phyloP scores from a whole-genome alignment of 2,329 filamentous ascomycete species.

The Tolypocladium guangdongense region DNA sequence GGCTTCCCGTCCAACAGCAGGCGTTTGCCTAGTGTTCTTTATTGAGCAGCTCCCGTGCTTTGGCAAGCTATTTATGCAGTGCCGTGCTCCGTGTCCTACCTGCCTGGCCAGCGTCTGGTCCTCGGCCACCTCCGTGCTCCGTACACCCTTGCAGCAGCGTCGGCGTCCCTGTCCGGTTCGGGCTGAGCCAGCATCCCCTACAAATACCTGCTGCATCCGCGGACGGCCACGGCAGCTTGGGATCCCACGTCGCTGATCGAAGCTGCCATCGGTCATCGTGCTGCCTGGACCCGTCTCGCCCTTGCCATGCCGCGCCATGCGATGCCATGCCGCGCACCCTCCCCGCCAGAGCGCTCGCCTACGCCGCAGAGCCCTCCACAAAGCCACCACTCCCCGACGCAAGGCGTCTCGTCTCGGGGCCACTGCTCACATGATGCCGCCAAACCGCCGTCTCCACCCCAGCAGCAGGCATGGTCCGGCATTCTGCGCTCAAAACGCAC shows the following conservation, averaged over 20 bases:
- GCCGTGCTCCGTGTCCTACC: neutral
- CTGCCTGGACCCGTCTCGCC: neutral
- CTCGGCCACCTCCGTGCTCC: neutral
- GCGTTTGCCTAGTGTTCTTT: neutral
- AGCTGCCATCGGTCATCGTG: neutral
- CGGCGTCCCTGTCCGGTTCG: neutral
- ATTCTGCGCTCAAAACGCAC: neutral
- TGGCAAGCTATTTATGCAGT: neutral
- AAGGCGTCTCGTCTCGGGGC: neutral
- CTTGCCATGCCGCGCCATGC: neutral
- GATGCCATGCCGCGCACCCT: neutral
- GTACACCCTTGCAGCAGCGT: neutral
- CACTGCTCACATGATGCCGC: neutral
- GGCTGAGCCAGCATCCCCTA: neutral
- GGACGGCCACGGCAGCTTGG: neutral
- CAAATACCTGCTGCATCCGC: neutral
- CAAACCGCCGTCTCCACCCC: neutral
- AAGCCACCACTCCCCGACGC: neutral
- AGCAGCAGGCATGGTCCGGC: neutral
- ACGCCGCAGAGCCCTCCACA: neutral
- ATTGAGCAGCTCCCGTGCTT: neutral
- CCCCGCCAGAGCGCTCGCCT: too few relatives aligned
- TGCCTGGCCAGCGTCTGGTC: neutral
- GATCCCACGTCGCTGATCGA: neutral
- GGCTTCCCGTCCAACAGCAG: neutral